Conservation (phyloP, 106 monocot species). For the Dioscorea alata region DNA sequence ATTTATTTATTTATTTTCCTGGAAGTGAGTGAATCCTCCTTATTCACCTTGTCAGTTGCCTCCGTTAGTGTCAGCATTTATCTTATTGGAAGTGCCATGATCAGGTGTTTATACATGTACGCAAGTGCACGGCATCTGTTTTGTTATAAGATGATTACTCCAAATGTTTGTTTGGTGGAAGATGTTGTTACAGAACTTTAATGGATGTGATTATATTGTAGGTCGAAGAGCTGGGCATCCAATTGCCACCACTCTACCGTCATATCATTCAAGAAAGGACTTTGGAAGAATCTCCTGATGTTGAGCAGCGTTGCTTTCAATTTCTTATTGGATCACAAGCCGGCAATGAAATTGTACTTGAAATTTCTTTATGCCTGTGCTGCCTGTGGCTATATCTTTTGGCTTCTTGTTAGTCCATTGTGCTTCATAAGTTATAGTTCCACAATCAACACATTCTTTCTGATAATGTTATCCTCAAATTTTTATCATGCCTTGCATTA, state of each 20-base stretch:
- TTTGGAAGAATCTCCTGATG: constrained; percentile 51
- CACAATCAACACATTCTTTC: constrained; percentile 8
- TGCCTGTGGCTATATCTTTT: constrained; percentile 5
- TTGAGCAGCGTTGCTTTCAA: not conserved
- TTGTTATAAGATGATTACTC: not conserved
- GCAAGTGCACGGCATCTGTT: not conserved
- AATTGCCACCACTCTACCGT: constrained; percentile 31
- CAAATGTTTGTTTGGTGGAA: too few relatives aligned
- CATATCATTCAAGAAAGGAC: constrained; percentile 48
- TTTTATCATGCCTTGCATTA: not conserved
- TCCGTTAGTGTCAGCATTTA: not conserved
- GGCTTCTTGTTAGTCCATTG: not conserved
- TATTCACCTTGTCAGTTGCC: not conserved
- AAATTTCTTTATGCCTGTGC: constrained; percentile 9
- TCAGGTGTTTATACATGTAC: not conserved
- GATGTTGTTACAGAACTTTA: not conserved
- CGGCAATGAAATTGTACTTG: constrained; percentile 27
- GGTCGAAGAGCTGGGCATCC: constrained; percentile 58
- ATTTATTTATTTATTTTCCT: not conserved
- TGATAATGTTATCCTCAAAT: not conserved
- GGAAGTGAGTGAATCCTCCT: not conserved
- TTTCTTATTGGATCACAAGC: not conserved
- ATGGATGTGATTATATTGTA: constrained; percentile 13
- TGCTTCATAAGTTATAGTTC: constrained; percentile 3
- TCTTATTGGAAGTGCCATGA: not conserved